These are phyloP conservation scores for Annulohypoxylon bovei DNA, from an alignment of 495 filamentous ascomycete species.

Conservation along the genomic window DNA sequence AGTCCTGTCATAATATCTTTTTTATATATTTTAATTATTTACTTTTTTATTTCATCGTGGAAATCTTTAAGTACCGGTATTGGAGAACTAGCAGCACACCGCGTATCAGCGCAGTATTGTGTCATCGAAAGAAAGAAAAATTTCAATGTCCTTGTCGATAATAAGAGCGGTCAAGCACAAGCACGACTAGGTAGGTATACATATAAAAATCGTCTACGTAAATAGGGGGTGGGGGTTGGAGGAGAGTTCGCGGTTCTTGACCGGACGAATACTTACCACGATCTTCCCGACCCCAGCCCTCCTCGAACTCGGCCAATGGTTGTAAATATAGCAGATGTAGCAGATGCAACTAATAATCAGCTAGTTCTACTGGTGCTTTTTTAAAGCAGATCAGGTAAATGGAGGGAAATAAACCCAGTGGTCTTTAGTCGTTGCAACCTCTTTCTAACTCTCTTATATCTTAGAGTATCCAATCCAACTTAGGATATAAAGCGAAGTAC, in stretches of 20 bases:
- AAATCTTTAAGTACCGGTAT: background rate
- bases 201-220: slow-evolving; percentile 21
- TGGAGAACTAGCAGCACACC: slow-evolving; percentile 4
- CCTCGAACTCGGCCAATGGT: slow-evolving; percentile 16
- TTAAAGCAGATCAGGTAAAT: background rate
- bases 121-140: slow-evolving; percentile 22
- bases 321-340: background rate
- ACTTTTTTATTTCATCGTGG: background rate
- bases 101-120: slow-evolving; percentile 35
- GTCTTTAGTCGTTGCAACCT: background rate
- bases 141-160: slow-evolving; percentile 22
- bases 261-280: slow-evolving; percentile 35
- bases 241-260: slow-evolving; percentile 18
- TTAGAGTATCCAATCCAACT: background rate
- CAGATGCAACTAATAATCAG: slow-evolving; percentile 13
- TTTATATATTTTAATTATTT: background rate
- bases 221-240: slow-evolving; percentile 36
- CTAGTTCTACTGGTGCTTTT: slow-evolving; percentile 12
- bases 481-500: background rate
- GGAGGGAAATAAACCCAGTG: background rate
- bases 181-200: slow-evolving; percentile 20
- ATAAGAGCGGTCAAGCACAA: slow-evolving; percentile 42
- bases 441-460: background rate
- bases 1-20: background rate
- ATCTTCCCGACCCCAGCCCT: slow-evolving; percentile 35